Evolutionary conservation across 2,329 filamentous ascomycete species (phyloP).

Genomic region (Sclerotinia nivalis): DNA sequence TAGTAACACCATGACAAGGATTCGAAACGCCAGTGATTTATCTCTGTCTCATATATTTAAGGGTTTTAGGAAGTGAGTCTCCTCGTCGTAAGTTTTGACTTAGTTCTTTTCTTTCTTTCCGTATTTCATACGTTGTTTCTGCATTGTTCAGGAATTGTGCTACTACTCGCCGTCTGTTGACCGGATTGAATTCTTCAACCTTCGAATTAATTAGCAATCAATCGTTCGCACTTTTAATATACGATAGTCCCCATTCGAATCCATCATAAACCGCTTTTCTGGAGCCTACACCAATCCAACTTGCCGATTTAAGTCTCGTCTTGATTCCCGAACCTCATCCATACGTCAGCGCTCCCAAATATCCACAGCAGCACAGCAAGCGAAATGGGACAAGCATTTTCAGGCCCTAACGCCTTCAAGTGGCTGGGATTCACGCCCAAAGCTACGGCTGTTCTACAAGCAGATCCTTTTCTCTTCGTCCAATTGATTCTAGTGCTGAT

Average conservation of each 20-base stretch:
- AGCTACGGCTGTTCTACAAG: slow-evolving; percentile 39
- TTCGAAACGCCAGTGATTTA: slow-evolving; percentile 11
- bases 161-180: slow-evolving; percentile 14
- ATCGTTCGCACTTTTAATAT: neutral
- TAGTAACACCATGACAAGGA: slow-evolving; percentile 12
- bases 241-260: neutral
- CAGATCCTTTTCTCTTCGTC: slow-evolving; percentile 35
- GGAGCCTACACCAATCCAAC: neutral
- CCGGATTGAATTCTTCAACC: neutral
- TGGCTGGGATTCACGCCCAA: slow-evolving; percentile 40
- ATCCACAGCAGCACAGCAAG: neutral
- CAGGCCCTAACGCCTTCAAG: slow-evolving; percentile 41
- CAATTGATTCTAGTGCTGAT: slow-evolving; percentile 35
- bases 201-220: neutral
- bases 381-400: slow-evolving; percentile 40
- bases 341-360: neutral
- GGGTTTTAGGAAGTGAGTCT: neutral
- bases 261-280: neutral
- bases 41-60: slow-evolving; percentile 14
- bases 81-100: slow-evolving; percentile 8
- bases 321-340: neutral
- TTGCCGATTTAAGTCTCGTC: neutral
- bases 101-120: neutral
- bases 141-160: neutral
- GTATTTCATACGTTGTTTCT: neutral